A percentile compares a stretch with the other conserved stretches of the same genome.
These are phyloP conservation scores for Cytospora paraplurivora DNA, from an alignment of 2,329 filamentous ascomycete genomes.

Conservation along the genomic window DNA sequence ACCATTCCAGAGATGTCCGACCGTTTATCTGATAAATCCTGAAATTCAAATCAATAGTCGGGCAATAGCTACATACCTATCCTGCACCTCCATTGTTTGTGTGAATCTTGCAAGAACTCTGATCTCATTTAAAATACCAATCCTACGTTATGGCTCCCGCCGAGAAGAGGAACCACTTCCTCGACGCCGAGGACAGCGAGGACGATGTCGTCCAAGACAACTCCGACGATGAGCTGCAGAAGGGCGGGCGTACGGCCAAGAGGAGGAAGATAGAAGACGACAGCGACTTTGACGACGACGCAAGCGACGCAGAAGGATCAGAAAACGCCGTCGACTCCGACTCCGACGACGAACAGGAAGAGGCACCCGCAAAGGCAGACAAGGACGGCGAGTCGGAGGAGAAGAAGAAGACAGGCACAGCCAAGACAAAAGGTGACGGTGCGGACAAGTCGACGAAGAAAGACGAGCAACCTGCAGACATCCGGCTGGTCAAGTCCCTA, in stretches of 20 bases:
- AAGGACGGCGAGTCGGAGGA: slow-evolving; percentile 23
- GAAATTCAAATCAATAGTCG: background rate
- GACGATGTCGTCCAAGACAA: slow-evolving; percentile 63
- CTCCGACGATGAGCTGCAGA: slow-evolving; percentile 65
- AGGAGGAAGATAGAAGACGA: slow-evolving; percentile 60
- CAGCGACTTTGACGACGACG: slow-evolving; percentile 41
- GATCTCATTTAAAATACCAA: background rate
- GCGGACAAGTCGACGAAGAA: slow-evolving; percentile 34
- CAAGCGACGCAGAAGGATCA: slow-evolving; percentile 42
- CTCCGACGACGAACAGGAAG: slow-evolving; percentile 30
- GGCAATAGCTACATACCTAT: slow-evolving; percentile 5
- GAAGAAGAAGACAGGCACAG: background rate
- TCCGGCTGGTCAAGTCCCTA: slow-evolving; percentile 46
- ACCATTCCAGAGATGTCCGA: slow-evolving; percentile 11
- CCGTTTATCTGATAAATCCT: slow-evolving; percentile 7
- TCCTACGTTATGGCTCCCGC: slow-evolving; percentile 59
- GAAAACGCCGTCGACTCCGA: slow-evolving; percentile 35
- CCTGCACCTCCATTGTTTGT: background rate
- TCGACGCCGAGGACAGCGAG: slow-evolving; percentile 62
- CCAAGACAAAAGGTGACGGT: slow-evolving; percentile 27
- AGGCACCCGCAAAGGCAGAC: slow-evolving; percentile 29
- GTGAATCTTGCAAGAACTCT: background rate
- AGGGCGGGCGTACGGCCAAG: slow-evolving; percentile 65
- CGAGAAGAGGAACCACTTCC: slow-evolving; percentile 72
- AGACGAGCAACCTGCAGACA: slow-evolving; percentile 29